Conservation (phyloP, 1,284 basidiomycete species). For the Irpex sp. region DNA sequence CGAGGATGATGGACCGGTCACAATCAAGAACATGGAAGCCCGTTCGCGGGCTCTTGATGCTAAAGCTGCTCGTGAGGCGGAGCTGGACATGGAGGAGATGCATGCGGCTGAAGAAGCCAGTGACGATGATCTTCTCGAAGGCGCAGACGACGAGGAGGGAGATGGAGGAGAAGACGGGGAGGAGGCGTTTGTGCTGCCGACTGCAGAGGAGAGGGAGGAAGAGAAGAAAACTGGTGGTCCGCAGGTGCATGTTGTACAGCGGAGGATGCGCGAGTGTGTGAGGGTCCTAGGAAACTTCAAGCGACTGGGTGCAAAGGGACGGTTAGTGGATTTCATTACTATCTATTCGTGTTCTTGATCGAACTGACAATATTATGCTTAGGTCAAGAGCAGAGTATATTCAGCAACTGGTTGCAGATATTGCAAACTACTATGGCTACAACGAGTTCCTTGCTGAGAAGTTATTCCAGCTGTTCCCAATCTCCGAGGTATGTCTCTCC, state of each 20-base stretch:
- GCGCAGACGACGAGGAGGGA: constrained; percentile 53
- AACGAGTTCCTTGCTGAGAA: constrained; percentile 95
- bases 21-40: constrained; percentile 72
- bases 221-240: constrained; percentile 71
- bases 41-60: constrained; percentile 69
- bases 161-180: constrained; percentile 47
- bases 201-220: constrained; percentile 74
- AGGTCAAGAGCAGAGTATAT: constrained; percentile 88
- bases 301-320: constrained; percentile 59
- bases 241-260: constrained; percentile 81
- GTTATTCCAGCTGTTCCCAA: constrained; percentile 89
- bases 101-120: constrained; percentile 47
- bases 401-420: constrained; percentile 84
- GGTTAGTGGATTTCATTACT: constrained; percentile 41
- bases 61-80: constrained; percentile 58
- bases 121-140: constrained; percentile 43
- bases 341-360: background rate
- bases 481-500: constrained; percentile 67
- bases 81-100: constrained; percentile 62
- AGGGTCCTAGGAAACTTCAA: constrained; percentile 76
- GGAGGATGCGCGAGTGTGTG: constrained; percentile 85
- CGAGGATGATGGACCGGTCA: constrained; percentile 55
- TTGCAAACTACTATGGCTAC: constrained; percentile 96
- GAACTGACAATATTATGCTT: constrained; percentile 9
- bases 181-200: constrained; percentile 71